Conservation (phyloP, 306 rosid genomes). For the Macrotyloma uniflorum region DNA sequence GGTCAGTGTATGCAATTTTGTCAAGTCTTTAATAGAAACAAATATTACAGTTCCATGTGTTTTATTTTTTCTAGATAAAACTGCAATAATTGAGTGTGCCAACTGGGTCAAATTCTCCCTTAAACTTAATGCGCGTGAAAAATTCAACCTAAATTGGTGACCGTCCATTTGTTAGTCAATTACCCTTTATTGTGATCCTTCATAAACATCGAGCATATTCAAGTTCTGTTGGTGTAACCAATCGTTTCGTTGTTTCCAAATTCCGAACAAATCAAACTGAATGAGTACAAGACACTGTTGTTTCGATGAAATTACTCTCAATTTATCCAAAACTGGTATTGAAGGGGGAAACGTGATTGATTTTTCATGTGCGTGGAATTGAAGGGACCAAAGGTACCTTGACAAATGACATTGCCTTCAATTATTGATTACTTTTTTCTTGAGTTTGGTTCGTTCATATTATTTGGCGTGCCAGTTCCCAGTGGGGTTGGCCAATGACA, state of each 20-base stretch:
- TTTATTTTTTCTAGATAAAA: background rate
- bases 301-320: background rate
- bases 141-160: slow-evolving; percentile 18
- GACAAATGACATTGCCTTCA: background rate
- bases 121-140: slow-evolving; percentile 13
- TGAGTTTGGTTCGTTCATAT: slow-evolving; percentile 4
- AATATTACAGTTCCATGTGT: background rate
- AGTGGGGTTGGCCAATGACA: slow-evolving; percentile 20
- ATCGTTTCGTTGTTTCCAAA: background rate
- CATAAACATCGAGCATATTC: slow-evolving; percentile 23
- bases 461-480: slow-evolving; percentile 6
- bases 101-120: slow-evolving; percentile 17
- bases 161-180: slow-evolving; percentile 12
- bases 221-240: background rate
- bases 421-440: background rate
- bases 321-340: background rate
- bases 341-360: background rate
- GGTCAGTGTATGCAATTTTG: slow-evolving; percentile 9
- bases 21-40: background rate
- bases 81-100: slow-evolving; percentile 25
- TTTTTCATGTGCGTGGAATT: background rate
- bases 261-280: background rate
- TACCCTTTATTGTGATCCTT: background rate
- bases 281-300: background rate
- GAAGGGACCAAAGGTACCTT: background rate